Base-by-base conservation (phyloP, 2,329 filamentous ascomycete species). In the Cordyceps tenuipes region DNA sequence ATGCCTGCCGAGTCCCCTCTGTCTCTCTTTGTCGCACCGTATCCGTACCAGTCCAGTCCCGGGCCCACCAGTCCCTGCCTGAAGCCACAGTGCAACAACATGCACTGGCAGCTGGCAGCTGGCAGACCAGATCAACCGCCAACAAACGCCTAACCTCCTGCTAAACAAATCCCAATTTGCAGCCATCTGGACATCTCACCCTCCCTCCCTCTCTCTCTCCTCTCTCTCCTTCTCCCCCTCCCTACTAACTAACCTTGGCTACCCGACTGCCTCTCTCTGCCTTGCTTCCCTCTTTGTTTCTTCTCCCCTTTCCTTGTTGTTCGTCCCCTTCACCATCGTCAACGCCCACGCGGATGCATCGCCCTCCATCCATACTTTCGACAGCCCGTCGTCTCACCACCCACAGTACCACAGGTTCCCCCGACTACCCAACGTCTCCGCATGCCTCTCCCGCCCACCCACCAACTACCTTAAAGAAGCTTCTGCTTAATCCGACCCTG, bases 391-490 rank as follows among this genome's bases (percentile, higher is more conserved):
- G 36, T 19, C 15, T 39, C 34, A 17, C 29, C 55, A 41, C 46
- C 55, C 34, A 23, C 55, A 34, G 19, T 21, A 57, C 23, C 17
- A 9, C 36, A 57, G 55, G 55, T 57, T 57, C 55, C 55, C 55
- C 55, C 55, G 55, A 57, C 55, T 57, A 57, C 49, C 49, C 31
- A 47, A 51, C 55, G 46, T 26, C 56, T 58, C 56, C 48, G 48
- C 56, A 58, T 58, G 56, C 56, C 56, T 58, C 47, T 17, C 17
- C 47, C 17, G 23, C 39, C 47, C 23, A 36, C 26, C 47, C 12
- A 51, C 47, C 26, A 5, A 50, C 55, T 43, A 17, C 55, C 15
- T 41, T 34, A 19, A 13, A 57, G 31, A 43, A 49, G 31, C 19
- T 12, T 57, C 48, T 6, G 3, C n/a, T 10, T 36, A n/a, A 6